These are phyloP conservation scores for Fomitopsis schrenkii DNA, from an alignment of 1,284 basidiomycete species.

Conservation along the genomic window DNA sequence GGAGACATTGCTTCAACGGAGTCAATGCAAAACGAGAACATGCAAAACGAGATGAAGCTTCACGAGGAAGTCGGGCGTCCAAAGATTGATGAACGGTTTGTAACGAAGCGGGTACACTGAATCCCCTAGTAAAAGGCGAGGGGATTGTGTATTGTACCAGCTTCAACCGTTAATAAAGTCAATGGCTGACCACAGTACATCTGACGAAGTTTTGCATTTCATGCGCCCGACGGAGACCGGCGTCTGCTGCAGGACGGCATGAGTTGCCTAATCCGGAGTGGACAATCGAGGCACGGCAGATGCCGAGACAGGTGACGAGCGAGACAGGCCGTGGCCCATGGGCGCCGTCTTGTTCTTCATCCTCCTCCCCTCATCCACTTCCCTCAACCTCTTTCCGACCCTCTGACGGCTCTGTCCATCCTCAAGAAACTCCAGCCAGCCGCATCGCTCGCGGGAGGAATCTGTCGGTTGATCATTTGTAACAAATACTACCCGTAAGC, in stretches of 20 bases:
- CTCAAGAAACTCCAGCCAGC: slow-evolving; percentile 7
- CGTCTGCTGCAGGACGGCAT: background rate
- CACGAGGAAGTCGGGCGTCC: slow-evolving; percentile 33
- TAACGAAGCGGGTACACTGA: slow-evolving; percentile 44
- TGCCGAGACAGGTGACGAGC: background rate
- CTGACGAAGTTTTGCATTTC: slow-evolving; percentile 32
- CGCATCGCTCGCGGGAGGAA: background rate
- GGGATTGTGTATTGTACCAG: slow-evolving; percentile 49
- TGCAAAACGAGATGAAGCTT: slow-evolving; percentile 13
- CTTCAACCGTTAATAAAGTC: slow-evolving; percentile 33
- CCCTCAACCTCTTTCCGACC: slow-evolving; percentile 4
- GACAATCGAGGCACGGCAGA: background rate
- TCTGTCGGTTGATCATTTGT: slow-evolving; percentile 15
- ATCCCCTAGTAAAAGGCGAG: slow-evolving; percentile 66
- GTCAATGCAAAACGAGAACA: no score
- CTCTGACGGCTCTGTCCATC: background rate
- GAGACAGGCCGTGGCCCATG: slow-evolving; percentile 1
- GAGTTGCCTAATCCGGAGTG: background rate
- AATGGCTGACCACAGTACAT: background rate
- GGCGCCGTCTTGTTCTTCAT: slow-evolving; percentile 9
- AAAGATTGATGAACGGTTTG: slow-evolving; percentile 48
- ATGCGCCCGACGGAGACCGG: slow-evolving; percentile 28
- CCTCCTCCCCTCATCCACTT: slow-evolving; percentile 7
- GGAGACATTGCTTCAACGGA: no score
- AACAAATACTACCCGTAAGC: slow-evolving; percentile 29